Conservation (phyloP, 2,329 filamentous ascomycete species). For the Colletotrichum sp. region DNA sequence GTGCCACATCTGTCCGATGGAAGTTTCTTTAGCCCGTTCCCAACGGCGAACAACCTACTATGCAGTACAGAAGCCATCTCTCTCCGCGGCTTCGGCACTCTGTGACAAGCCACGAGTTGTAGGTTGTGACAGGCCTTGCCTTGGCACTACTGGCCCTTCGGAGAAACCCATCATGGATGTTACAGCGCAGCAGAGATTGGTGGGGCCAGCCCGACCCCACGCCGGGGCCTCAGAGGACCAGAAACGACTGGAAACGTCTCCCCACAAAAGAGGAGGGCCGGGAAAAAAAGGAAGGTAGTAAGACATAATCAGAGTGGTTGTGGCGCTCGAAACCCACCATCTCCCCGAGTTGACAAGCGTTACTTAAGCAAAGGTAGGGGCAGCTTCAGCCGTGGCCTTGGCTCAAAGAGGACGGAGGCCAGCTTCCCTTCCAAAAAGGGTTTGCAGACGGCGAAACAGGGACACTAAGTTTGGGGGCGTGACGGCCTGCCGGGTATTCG, state of each 20-base stretch:
- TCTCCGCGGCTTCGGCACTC: background rate
- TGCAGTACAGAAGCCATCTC: background rate
- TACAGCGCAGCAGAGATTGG: background rate
- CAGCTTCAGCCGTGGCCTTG: background rate
- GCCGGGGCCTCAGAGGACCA: background rate
- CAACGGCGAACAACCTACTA: background rate
- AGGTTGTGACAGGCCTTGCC: background rate
- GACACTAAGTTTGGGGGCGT: background rate
- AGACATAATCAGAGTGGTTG: background rate
- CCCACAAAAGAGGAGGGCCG: background rate
- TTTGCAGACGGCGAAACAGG: background rate
- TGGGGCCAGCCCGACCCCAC: background rate
- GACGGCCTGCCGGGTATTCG: background rate
- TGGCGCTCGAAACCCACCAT: background rate
- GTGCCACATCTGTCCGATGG: background rate
- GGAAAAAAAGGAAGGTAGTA: background rate
- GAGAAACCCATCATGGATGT: background rate
- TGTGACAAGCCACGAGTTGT: background rate
- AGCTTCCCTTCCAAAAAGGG: background rate
- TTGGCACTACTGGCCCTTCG: background rate
- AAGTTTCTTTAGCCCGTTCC: background rate
- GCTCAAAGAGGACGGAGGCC: background rate
- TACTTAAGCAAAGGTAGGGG: background rate
- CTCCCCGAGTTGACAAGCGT: background rate
- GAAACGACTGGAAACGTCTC: background rate